Evolutionary conservation across 1,139 yeast genomes (phyloP), one percentile per base, ranked within the genome.

Genomic region (Geotrichum candidum): DNA sequence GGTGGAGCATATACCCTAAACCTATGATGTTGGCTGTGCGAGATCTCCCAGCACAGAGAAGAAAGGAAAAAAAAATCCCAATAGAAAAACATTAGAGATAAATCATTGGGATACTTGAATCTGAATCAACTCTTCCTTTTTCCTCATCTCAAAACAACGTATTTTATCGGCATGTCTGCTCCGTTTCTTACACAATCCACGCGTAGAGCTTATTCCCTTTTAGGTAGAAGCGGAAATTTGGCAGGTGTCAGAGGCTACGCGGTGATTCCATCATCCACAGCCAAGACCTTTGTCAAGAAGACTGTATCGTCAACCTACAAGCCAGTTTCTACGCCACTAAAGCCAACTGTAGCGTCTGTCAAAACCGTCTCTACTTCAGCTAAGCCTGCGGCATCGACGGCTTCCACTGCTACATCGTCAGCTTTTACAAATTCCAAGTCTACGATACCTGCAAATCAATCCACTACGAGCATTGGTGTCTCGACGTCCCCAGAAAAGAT

Each of bases 301-400:
- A 48, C 58, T 9, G 46, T 33, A 23, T 25, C 58, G 22, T 31
- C 58, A 7, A 31, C 58, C 18, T 23, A 51, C 18, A 55, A 52
- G 22, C 45, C 51, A 23, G 35, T 50, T 18, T 27, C 57, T 13
- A 54, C 45, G 25, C 35, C 57, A 23, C 35, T 41, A 27, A 25
- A 48, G 7, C 5, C 31, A 18, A 18, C 57, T 15, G 33, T 27
- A 3, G 46, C 46, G 23, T 25, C 56, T 2, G 31, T 41, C 41
- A 22, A 41, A 41, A 41, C 48, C 18, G 48, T 41, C 9, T 41
- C 48, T 41, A 41, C 48, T n/a, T 41, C 48, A 4, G 48, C 48
- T n/a, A 41, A 41, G 22, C 48, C 48, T 15, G 48, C n/a, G 18
- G 48, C 22, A 5, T 41, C 41, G 33, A 15, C 56, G 27, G 10